Conservation (phyloP, 2,329 filamentous ascomycete genomes). For the Monosporascus sp. region DNA sequence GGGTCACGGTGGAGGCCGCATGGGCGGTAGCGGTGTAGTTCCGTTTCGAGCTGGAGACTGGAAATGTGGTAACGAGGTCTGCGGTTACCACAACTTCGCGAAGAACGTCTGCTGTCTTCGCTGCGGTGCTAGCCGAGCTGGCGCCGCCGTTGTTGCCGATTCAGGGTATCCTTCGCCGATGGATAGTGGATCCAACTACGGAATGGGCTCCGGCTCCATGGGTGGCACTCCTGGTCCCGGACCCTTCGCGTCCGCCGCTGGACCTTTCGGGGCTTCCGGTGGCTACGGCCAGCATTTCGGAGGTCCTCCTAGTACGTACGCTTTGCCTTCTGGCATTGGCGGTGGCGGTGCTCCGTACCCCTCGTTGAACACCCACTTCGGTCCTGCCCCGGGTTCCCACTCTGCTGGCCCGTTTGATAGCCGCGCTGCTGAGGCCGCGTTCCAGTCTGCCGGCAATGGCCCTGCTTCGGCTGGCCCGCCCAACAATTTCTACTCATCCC, state of each 20-base stretch:
- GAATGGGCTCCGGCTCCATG: conserved; percentile 86
- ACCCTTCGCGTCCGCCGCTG: conserved; percentile 64
- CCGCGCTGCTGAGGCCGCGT: conserved; percentile 88
- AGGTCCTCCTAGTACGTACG: conserved; percentile 82
- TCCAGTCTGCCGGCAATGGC: conserved; percentile 81
- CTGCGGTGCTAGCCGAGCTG: conserved; percentile 90
- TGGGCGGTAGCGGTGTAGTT: conserved; percentile 79
- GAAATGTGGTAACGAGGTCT: conserved; percentile 97
- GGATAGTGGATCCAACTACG: conserved; percentile 77
- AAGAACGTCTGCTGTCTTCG: conserved; percentile 98
- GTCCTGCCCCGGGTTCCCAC: conserved; percentile 71
- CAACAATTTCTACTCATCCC: conserved; percentile 66
- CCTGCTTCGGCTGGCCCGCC: conserved; percentile 70
- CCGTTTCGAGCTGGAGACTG: conserved; percentile 98
- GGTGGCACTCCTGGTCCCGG: conserved; percentile 73
- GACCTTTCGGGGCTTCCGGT: conserved; percentile 60
- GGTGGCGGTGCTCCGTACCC: conserved; percentile 76
- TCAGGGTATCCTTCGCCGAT: conserved; percentile 87
- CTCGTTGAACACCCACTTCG: conserved; percentile 76
- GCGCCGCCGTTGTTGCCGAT: conserved; percentile 89
- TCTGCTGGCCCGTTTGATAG: conserved; percentile 86
- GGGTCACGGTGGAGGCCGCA: conserved; percentile 59
- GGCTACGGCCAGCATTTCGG: conserved; percentile 78
- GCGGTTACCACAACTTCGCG: conserved; percentile 98
- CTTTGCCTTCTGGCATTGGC: conserved; percentile 78